These are phyloP conservation scores for Turnera subulata DNA, from an alignment of 345 rosid species.

Conservation along the genomic window DNA sequence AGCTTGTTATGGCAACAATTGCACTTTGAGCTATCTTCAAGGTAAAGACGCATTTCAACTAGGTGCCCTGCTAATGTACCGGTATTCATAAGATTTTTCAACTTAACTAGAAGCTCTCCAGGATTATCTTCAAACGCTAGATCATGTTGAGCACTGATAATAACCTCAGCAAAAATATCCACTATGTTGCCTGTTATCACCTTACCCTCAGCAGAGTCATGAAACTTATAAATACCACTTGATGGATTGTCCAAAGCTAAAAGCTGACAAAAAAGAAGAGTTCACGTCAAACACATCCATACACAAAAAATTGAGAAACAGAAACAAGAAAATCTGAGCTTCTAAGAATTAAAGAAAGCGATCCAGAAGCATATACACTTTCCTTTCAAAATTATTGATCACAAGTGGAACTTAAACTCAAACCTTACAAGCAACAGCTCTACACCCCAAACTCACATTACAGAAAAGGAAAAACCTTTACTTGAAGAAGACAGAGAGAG, in stretches of 20 bases:
- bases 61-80: constrained; percentile 11
- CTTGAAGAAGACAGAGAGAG: too few species aligned
- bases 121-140: background rate
- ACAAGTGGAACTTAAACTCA: too few species aligned
- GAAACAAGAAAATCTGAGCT: background rate
- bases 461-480: too few species aligned
- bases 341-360: too few species aligned
- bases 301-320: background rate
- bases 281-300: background rate
- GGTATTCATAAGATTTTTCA: constrained; percentile 5
- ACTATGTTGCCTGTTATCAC: background rate
- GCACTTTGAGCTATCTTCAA: constrained; percentile 5
- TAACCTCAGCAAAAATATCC: constrained; percentile 1
- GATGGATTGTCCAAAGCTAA: background rate
- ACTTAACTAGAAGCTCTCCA: background rate
- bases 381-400: too few species aligned
- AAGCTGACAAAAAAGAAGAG: constrained; percentile 1
- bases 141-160: background rate
- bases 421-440: too few species aligned
- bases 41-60: background rate
- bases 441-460: too few species aligned
- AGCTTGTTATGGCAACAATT: background rate
- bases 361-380: too few species aligned
- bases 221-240: background rate
- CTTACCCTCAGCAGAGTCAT: background rate